Conservation (phyloP, 2,329 filamentous ascomycete genomes). For the Penicillium polonicum region DNA sequence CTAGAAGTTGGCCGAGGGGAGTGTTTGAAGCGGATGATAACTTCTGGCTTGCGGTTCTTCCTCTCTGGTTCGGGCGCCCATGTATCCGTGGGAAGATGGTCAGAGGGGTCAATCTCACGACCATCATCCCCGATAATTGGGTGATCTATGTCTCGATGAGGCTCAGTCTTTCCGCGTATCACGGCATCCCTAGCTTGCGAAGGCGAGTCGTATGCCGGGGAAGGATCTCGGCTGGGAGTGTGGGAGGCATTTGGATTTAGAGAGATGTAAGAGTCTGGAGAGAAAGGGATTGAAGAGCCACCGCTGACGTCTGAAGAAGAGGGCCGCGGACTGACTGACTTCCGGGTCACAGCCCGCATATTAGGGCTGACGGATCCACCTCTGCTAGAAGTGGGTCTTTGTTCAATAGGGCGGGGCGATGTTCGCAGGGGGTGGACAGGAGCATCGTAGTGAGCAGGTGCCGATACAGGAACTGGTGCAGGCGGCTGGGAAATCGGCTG, state of each 20-base stretch:
- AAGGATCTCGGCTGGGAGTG: conserved; percentile 33
- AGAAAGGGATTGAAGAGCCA: conserved; percentile 54
- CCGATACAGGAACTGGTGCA: conserved; percentile 20
- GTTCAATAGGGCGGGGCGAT: conserved; percentile 30
- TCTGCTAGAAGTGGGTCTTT: conserved; percentile 25
- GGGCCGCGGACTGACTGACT: conserved; percentile 61
- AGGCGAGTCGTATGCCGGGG: conserved; percentile 39
- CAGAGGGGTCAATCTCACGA: conserved; percentile 64
- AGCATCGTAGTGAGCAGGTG: conserved; percentile 17
- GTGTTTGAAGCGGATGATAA: conserved; percentile 49
- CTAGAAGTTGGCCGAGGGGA: conserved; percentile 30
- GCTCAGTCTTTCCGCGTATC: conserved; percentile 39
- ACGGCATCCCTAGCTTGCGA: conserved; percentile 42
- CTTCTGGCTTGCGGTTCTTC: conserved; percentile 52
- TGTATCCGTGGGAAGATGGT: conserved; percentile 63
- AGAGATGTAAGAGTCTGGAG: conserved; percentile 61
- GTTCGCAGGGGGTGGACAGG: conserved; percentile 31
- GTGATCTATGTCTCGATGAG: conserved; percentile 45
- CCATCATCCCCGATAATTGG: conserved; percentile 65
- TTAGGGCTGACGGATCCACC: conserved; percentile 37
- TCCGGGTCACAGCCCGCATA: conserved; percentile 48
- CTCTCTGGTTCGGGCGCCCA: conserved; percentile 66
- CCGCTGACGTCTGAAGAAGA: conserved; percentile 40
- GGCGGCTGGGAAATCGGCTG: conserved; percentile 22
- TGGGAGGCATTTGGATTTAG: conserved; percentile 53